Evolutionary conservation across 108 stramenopile species (phyloP).

Genomic region (Cylindrotheca fusiformis): DNA sequence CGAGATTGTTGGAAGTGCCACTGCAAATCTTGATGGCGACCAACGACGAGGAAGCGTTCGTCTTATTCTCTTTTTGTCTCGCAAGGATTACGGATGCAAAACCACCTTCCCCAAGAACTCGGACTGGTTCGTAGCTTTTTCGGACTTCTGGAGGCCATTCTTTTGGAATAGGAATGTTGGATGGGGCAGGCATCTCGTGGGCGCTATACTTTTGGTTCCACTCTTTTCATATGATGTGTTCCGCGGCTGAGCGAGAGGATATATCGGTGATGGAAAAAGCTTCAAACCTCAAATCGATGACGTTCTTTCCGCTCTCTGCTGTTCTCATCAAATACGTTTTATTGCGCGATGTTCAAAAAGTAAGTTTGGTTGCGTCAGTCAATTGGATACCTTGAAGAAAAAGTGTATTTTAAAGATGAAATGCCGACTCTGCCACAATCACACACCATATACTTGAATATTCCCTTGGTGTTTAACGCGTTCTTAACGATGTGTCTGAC

Average conservation of each 20-base stretch:
- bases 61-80: constrained; percentile 3
- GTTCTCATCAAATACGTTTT: too few relatives aligned
- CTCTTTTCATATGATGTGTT: background rate
- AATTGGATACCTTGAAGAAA: too few relatives aligned
- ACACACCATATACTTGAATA: too few relatives aligned
- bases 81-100: constrained; percentile 45
- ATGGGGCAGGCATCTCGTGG: background rate
- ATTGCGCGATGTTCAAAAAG: too few relatives aligned
- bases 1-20: constrained; percentile 3
- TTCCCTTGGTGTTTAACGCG: too few relatives aligned
- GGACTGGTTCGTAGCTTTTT: constrained; percentile 28
- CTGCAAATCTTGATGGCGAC: constrained; percentile 50
- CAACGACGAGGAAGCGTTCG: background rate
- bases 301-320: too few relatives aligned
- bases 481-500: too few relatives aligned
- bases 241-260: background rate
- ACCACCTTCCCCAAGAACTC: constrained; percentile 38
- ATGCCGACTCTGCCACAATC: too few relatives aligned
- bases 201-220: background rate
- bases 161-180: constrained; percentile 3
- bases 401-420: too few relatives aligned
- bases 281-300: background rate
- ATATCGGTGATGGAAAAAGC: background rate
- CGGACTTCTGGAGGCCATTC: constrained; percentile 34
- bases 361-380: too few relatives aligned